Base-by-base conservation (phyloP, 257 asterid genomes). In the Ocimum tenuiflorum region DNA sequence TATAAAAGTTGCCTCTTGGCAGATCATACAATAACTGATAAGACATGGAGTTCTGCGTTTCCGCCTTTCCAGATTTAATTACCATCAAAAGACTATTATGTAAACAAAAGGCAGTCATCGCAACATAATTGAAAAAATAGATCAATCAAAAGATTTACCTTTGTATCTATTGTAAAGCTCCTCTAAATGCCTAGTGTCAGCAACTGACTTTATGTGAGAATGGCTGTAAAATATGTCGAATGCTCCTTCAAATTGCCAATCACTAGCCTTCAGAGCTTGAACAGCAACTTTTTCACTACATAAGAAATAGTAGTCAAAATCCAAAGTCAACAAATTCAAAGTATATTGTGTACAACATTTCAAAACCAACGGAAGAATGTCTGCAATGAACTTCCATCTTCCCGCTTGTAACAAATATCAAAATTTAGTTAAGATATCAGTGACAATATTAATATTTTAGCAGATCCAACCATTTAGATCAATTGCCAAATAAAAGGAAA, bases 211-310 rank as follows among this genome's bases (percentile, higher is more conserved):
- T 61, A 77, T 22, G 9, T 86, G 91, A 29, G 95, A 83, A 69
- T 94, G 95, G 81, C 89, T 94, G 84, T 94, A 94, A 79, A 88
- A 94, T 52, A 83, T 65, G 69, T 94, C 96, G 65, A 94, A 94
- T 54, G 99, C 99, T 76, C 97, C 97, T 79, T 94, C 99, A 72
- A 90, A 86, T 70, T 88, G 94, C 97, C 97, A 94, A 65, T 88
- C 97, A 74, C 97, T 82, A 65, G 92, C 73, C 81, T 94, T 94
- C 74, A 94, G 71, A 68, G 96, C 81, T 78, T 90, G 97, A 81
- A 83, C 75, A 47, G 97, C 89, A 66, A 81, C 77, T 75, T 94
- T 94, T 72, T 94, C 99, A 79, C 99, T 94, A 88, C 71, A 77
- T 64, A 31, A 43, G 69, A 48, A 39, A 67, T 42, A 66, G 69